Base-by-base conservation (phyloP, 441 rosid species). In the Flueggea neowawraea region DNA sequence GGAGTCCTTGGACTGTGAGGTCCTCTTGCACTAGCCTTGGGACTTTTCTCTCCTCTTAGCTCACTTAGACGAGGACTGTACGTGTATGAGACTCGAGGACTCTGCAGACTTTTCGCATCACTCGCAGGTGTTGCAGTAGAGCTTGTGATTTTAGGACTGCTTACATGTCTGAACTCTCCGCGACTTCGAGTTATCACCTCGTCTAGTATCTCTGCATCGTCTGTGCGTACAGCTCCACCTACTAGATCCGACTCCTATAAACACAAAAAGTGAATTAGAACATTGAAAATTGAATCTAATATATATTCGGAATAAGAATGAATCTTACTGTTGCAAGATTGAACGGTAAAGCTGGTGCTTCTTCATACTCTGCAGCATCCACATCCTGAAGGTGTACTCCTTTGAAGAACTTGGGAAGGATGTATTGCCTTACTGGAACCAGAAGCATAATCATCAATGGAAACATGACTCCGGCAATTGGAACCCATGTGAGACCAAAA, bases 121-220 rank as follows among this genome's bases (percentile, higher is more conserved):
- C 66, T 69, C 50, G 64, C 79, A 0, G 97, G 95, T 4, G 95
- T 90, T 32, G 85, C 54, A 1, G 80, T 87, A 22, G 93, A 82
- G 68, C 97, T 93, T 48, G 89, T 81, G 60, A 85, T 66, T 64
- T 80, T 93, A 31, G 93, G 93, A 76, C 98, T 93, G 67, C 79
- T 71, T 8, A 77, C 54, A 68, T 80, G 96, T 81, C 93, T 82
- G 73, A 93, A 87, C 69, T 93, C 98, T 60, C 98, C 98, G 0
- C 98, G 89, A 74, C 97, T 88, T 73, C 98, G 74, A 0, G 98
- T 93, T 7, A 90, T 75, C 12, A 73, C 82, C 70, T 87, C 96
- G 60, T 90, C 97, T 32, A 93, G 60, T 41, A 93, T 88, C 83
- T 93, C 97, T 32, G 78, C 87, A 45, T 82, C 93, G 44, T 80